Evolutionary conservation across 306 rosid species (phyloP).

Genomic region (Oxytropis ochrocephala): DNA sequence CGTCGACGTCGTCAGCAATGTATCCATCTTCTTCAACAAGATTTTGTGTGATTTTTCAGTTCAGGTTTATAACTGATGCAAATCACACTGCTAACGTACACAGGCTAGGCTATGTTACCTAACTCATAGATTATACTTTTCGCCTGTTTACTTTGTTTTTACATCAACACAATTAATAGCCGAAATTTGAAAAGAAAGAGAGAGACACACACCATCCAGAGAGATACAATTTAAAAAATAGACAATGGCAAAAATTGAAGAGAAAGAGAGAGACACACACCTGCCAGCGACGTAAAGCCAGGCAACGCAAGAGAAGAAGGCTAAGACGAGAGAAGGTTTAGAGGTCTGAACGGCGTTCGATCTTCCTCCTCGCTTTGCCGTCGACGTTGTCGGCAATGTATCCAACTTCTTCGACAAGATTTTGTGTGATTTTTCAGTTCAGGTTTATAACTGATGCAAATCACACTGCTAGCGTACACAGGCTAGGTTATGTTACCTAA

Average conservation of each 20-base stretch:
- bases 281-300: conserved; percentile 99
- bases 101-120: no score
- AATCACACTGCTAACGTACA: neutral
- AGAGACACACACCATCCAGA: no score
- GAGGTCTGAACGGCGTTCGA: conserved; percentile 66
- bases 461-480: neutral
- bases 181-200: no score
- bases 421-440: neutral
- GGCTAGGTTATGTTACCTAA: no score
- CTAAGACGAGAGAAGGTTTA: conserved; percentile 69
- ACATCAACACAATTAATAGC: neutral
- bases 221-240: neutral
- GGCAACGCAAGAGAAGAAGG: conserved; percentile 91
- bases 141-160: neutral
- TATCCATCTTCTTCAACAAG: conserved; percentile 42
- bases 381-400: conserved; percentile 53
- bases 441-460: neutral
- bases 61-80: neutral
- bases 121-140: no score
- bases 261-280: conserved; percentile 21
- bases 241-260: neutral
- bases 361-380: conserved; percentile 65
- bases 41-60: neutral
- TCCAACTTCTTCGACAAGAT: conserved; percentile 41
- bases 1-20: conserved; percentile 56